These are phyloP conservation scores for Botryotinia narcissicola DNA, from an alignment of 2,329 filamentous ascomycete species.

Conservation along the genomic window DNA sequence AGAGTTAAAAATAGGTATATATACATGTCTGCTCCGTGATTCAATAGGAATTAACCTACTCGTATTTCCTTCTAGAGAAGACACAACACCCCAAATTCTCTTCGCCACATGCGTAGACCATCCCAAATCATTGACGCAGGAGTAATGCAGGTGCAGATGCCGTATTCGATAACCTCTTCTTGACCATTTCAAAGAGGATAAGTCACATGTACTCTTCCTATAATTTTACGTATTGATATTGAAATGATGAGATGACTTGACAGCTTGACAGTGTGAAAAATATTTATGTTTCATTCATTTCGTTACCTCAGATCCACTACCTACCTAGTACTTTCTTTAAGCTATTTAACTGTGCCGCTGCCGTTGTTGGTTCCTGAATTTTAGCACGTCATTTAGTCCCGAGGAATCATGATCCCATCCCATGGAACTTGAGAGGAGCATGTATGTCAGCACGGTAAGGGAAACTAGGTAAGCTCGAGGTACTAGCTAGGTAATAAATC, in stretches of 20 bases:
- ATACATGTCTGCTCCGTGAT: background rate
- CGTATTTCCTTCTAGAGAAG: background rate
- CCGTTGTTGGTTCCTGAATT: background rate
- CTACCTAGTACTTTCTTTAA: background rate
- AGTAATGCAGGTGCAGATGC: background rate
- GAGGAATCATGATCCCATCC: background rate
- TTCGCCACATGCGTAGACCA: background rate
- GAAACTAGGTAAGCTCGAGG: background rate
- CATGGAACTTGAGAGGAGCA: background rate
- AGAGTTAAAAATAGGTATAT: background rate
- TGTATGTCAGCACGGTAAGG: background rate
- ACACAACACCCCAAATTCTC: background rate
- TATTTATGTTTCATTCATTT: background rate
- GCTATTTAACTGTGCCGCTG: background rate
- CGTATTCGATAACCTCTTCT: background rate
- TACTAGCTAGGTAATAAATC: background rate
- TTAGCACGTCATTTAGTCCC: background rate
- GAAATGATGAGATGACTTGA: background rate
- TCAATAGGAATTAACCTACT: background rate
- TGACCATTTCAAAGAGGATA: background rate
- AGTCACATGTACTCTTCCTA: background rate
- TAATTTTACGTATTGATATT: background rate
- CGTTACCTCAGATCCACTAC: background rate
- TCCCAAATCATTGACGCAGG: conserved; percentile 3
- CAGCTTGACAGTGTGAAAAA: background rate